These are phyloP conservation scores for Micractinium conductrix DNA, from an alignment of 139 green algal genomes.

Conservation along the genomic window DNA sequence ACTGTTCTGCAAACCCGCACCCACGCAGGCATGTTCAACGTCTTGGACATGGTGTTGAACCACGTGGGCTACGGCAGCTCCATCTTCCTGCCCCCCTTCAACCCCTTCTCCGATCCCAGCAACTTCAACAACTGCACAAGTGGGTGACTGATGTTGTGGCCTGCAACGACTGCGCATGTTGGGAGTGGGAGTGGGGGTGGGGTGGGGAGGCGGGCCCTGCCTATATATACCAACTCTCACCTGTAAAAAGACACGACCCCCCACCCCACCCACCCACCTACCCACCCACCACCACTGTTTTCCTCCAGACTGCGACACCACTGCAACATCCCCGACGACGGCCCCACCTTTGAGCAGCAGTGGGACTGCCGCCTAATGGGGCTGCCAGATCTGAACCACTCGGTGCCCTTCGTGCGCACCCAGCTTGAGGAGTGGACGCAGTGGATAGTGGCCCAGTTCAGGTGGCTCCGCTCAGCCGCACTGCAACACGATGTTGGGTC, in stretches of 20 bases:
- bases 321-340: background rate
- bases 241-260: no score
- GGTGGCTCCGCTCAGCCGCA: background rate
- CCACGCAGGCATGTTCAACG: slow-evolving; percentile 6
- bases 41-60: slow-evolving; percentile 52
- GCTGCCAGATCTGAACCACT: slow-evolving; percentile 43
- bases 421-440: slow-evolving; percentile 10
- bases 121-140: background rate
- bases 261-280: background rate
- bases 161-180: no score
- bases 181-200: no score
- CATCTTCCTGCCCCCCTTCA: background rate
- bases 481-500: no score
- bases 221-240: no score
- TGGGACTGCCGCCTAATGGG: slow-evolving; percentile 35
- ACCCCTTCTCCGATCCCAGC: background rate
- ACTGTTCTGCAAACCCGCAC: no score
- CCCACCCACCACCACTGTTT: background rate
- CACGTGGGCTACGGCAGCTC: slow-evolving; percentile 39
- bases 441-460: slow-evolving; percentile 17
- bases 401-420: background rate
- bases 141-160: no score
- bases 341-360: background rate
- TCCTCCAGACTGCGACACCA: background rate
- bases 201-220: no score